phyloP scores from a whole-genome alignment of 768 basidiomycete species.

The Tephrocybe rancida region DNA sequence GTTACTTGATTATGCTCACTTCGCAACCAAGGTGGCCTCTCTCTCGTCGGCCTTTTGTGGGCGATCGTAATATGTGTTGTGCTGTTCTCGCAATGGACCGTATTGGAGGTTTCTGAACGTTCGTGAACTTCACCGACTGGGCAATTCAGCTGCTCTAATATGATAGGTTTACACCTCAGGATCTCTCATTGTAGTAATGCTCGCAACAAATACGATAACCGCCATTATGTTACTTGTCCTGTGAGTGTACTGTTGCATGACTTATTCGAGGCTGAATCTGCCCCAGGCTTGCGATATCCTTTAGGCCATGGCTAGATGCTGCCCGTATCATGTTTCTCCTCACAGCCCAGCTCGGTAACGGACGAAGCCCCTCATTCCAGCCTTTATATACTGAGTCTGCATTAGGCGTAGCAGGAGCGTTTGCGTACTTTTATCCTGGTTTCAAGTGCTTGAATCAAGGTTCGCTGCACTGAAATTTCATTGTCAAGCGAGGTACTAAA shows the following conservation, averaged over 20 bases:
- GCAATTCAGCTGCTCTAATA: background rate
- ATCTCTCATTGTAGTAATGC: constrained; percentile 46
- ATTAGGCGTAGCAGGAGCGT: constrained; percentile 44
- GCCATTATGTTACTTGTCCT: constrained; percentile 42
- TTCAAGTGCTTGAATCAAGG: constrained; percentile 48
- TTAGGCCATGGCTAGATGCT: constrained; percentile 56
- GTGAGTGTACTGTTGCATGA: constrained; percentile 27
- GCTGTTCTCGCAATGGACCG: constrained; percentile 47
- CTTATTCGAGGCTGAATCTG: constrained; percentile 1
- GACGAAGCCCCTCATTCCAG: background rate
- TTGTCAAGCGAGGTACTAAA: background rate
- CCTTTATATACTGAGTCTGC: background rate
- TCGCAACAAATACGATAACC: constrained; percentile 41
- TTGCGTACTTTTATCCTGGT: constrained; percentile 41
- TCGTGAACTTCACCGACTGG: constrained; percentile 15
- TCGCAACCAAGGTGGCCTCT: constrained; percentile 39
- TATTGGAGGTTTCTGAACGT: constrained; percentile 49
- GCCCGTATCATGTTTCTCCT: constrained; percentile 51
- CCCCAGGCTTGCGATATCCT: constrained; percentile 46
- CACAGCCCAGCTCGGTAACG: constrained; percentile 47
- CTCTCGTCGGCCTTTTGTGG: constrained; percentile 50
- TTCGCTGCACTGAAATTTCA: constrained; percentile 17
- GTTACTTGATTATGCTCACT: background rate
- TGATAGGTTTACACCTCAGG: constrained; percentile 27
- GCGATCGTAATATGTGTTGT: constrained; percentile 47